Percentiles rank a stretch among this genome's conserved stretches.
These are phyloP conservation scores for Capillidium rhysosporum DNA, from an alignment of 371 early-diverging fungal species.

Conservation along the genomic window DNA sequence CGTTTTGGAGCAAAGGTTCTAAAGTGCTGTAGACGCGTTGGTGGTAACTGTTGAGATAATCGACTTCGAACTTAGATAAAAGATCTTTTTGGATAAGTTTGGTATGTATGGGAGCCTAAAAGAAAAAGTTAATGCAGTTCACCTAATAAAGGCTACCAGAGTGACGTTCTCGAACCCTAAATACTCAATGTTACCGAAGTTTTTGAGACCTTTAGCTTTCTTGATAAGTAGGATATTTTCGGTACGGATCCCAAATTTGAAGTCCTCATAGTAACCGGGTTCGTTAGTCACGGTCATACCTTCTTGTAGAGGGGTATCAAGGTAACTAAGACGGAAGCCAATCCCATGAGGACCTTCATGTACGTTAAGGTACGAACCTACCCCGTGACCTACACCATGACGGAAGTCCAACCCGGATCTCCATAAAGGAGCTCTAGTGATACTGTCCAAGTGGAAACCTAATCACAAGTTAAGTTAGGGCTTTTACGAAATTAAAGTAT, in stretches of 20 bases:
- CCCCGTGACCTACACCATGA: constrained; percentile 99
- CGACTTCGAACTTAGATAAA: constrained; percentile 1
- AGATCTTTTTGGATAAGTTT: constrained; percentile 40
- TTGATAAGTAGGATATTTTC: constrained; percentile 65
- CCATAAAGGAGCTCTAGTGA: constrained; percentile 86
- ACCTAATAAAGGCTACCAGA: constrained; percentile 25
- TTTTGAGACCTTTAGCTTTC: constrained; percentile 30
- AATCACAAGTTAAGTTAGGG: not conserved
- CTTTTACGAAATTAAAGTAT: not conserved
- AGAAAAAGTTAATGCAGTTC: not conserved
- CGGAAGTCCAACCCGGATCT: constrained; percentile 84
- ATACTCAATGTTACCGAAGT: constrained; percentile 59
- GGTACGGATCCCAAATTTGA: constrained; percentile 95
- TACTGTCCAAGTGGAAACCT: constrained; percentile 70
- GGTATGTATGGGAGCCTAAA: constrained; percentile 41
- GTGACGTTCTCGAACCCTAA: constrained; percentile 84
- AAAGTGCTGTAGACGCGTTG: not conserved
- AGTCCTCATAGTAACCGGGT: constrained; percentile 98
- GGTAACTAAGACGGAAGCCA: constrained; percentile 49
- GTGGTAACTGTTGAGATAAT: constrained; percentile 5
- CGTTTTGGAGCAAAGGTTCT: constrained; percentile 31
- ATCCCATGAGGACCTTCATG: constrained; percentile 98
- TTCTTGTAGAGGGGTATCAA: constrained; percentile 45
- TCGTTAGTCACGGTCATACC: constrained; percentile 93
- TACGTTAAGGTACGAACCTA: constrained; percentile 96